Conservation (phyloP, 169 alveolate genomes). For the Prorocentrum cordatum region DNA sequence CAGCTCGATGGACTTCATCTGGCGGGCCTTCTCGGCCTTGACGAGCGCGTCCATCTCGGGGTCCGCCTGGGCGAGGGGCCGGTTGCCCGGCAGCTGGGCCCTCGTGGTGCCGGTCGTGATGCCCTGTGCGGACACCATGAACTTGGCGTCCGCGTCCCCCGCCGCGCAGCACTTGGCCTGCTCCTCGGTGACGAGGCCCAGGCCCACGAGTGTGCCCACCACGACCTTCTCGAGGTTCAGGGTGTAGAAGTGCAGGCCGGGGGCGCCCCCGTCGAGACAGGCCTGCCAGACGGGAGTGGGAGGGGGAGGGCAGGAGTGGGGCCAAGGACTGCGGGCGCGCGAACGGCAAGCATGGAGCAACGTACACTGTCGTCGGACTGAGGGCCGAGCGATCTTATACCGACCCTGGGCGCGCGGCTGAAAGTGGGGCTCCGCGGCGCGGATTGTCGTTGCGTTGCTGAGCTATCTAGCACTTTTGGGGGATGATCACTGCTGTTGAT, state of each 20-base stretch:
- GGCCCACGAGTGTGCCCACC: conserved; percentile 35
- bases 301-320: too few relatives aligned
- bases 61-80: conserved; percentile 8
- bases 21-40: conserved; percentile 50
- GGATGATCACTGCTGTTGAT: too few relatives aligned
- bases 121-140: conserved; percentile 69
- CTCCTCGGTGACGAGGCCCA: background rate
- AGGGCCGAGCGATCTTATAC: too few relatives aligned
- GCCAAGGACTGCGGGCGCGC: too few relatives aligned
- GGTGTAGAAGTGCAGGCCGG: conserved; percentile 62
- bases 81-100: conserved; percentile 47
- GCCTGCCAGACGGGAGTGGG: too few relatives aligned
- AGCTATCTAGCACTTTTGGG: too few relatives aligned
- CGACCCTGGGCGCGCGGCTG: too few relatives aligned
- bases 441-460: too few relatives aligned
- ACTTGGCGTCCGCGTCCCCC: conserved; percentile 55
- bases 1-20: background rate
- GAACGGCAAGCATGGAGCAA: too few relatives aligned
- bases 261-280: conserved; percentile 64
- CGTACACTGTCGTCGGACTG: too few relatives aligned
- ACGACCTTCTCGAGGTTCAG: conserved; percentile 68
- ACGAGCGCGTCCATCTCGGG: too few relatives aligned
- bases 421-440: too few relatives aligned
- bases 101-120: conserved; percentile 56
- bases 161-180: background rate